Base-by-base conservation (phyloP, 352 stramenopile genomes). In the Stramenopiles sp. region DNA sequence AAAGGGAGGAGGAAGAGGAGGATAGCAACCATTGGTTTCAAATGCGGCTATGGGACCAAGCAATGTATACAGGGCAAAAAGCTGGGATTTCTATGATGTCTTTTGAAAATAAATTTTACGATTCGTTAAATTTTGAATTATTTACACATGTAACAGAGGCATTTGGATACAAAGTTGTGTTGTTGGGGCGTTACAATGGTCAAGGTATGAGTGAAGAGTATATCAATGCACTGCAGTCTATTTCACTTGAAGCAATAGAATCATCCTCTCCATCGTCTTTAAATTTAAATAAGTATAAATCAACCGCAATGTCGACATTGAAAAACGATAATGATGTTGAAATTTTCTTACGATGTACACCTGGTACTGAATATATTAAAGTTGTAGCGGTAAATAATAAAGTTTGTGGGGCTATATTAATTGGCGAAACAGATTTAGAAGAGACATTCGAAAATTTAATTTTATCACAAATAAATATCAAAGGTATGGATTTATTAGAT, bases 391-490 rank as follows among this genome's bases (percentile, higher is more conserved):
- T 82, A 33, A 29, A 79, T 30, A 82, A 82, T 7, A 32, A 78
- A 30, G 78, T 87, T 30, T 65, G 78, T 13, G 84, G 84, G 32
- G 81, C 81, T 13, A 82, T 85, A 63, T 80, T 86, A 23, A 82
- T 87, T 7, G 84, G 84, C n/a, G 81, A 86, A 31, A 87, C 83
- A 13, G 84, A 81, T 6, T 73, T 86, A n/a, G 84, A 86, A 31
- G 84, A 87, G 78, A 83, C 84, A 0, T 81, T 87, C 53, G 84
- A 87, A 69, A 87, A 87, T 63, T 79, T 87, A 1, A 86, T 87
- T 33, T 78, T 86, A 23, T 86, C 84, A 79, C 63, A 79, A 63
- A 80, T 85, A 0, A 81, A 87, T 73, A 63, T 87, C 0, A 73
- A 31, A 13, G 81, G 78, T 63, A 78, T 79, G 23, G 76, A 82